These are phyloP conservation scores for Aspergillus avenaceus DNA, from an alignment of 495 filamentous ascomycete genomes.

Conservation along the genomic window DNA sequence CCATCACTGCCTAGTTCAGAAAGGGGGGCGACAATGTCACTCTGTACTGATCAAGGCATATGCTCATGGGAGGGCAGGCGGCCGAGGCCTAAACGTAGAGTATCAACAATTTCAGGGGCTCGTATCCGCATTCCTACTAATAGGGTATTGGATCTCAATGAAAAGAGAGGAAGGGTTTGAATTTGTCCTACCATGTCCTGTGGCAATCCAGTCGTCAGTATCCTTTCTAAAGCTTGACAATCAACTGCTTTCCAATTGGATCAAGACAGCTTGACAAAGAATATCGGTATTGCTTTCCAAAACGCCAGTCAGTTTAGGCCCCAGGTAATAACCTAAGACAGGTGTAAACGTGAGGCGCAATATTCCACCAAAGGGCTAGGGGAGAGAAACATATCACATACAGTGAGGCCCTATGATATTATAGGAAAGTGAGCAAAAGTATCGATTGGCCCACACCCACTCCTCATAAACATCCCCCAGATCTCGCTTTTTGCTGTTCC, in stretches of 20 bases:
- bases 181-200: too few relatives aligned
- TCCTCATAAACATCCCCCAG: too few relatives aligned
- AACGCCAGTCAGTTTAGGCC: not conserved
- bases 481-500: not conserved
- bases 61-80: not conserved
- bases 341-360: too few relatives aligned
- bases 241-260: not conserved
- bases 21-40: conserved; percentile 6
- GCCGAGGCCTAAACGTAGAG: not conserved
- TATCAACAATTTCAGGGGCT: not conserved
- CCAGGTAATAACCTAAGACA: not conserved
- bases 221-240: not conserved
- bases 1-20: conserved; percentile 8
- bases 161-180: not conserved
- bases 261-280: not conserved
- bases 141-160: not conserved
- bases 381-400: not conserved
- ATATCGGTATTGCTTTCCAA: not conserved
- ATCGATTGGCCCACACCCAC: too few relatives aligned
- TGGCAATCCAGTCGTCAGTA: not conserved
- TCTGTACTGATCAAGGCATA: conserved; percentile 7
- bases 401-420: too few relatives aligned
- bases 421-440: too few relatives aligned
- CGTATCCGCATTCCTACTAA: not conserved
- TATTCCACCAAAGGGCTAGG: too few relatives aligned